phyloP scores from a whole-genome alignment of 805 yeast genomes.

The Wickerhamomyces strasburgensis region DNA sequence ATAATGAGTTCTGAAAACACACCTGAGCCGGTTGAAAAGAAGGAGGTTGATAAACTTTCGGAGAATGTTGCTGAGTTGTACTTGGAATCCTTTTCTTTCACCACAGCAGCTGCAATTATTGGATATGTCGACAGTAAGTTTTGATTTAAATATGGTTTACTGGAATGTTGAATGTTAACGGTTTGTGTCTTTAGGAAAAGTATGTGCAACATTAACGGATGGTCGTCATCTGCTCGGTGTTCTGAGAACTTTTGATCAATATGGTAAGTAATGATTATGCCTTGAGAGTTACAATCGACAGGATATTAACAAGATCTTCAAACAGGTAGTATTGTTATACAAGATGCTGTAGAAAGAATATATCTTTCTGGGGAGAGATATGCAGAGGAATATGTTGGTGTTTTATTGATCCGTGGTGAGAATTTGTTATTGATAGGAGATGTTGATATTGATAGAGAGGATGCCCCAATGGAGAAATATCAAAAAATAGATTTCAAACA shows the following conservation, averaged over 20 bases:
- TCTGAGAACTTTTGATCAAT: conserved; percentile 92
- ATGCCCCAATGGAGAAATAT: conserved; percentile 53
- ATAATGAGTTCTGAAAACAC: not conserved
- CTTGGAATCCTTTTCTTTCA: conserved; percentile 75
- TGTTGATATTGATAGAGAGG: conserved; percentile 83
- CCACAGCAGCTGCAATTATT: conserved; percentile 86
- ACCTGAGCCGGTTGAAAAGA: conserved; percentile 6
- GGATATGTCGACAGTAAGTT: conserved; percentile 71
- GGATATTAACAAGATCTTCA: conserved; percentile 2
- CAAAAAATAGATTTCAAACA: conserved; percentile 55
- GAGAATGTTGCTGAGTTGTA: conserved; percentile 53
- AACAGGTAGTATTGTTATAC: conserved; percentile 78
- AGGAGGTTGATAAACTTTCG: conserved; percentile 23
- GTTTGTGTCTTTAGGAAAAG: conserved; percentile 37
- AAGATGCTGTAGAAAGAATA: conserved; percentile 84
- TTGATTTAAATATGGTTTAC: not conserved
- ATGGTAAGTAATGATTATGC: conserved; percentile 33
- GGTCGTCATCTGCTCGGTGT: conserved; percentile 87
- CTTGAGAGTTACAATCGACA: no score
- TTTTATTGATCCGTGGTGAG: conserved; percentile 90
- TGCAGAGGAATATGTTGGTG: conserved; percentile 76
- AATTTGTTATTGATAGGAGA: conserved; percentile 93
- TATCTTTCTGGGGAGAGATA: conserved; percentile 55
- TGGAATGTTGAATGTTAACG: not conserved
- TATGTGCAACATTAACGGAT: conserved; percentile 82